phyloP scores from a whole-genome alignment of 768 basidiomycete genomes.

The Gelatoporia subvermispora region DNA sequence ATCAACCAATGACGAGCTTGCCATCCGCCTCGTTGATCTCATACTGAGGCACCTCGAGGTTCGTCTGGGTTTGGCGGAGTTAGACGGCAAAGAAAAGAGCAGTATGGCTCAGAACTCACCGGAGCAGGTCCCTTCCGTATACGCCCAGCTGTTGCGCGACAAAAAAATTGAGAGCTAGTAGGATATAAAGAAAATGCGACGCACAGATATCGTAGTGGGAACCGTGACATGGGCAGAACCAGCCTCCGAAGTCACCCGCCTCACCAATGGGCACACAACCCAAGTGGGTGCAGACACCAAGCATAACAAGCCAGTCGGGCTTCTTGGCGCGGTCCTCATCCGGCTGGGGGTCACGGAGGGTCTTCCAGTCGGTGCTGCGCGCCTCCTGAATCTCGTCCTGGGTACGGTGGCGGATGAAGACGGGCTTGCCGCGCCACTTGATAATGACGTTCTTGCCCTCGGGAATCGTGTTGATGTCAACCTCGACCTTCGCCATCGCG shows the following conservation, averaged over 20 bases:
- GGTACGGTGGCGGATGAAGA: conserved; percentile 97
- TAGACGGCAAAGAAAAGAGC: neutral
- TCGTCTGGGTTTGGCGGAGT: conserved; percentile 51
- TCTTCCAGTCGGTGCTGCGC: conserved; percentile 76
- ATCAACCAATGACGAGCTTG: conserved; percentile 82
- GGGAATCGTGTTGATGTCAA: conserved; percentile 84
- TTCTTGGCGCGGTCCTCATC: conserved; percentile 88
- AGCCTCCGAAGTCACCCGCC: conserved; percentile 95
- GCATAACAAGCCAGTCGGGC: conserved; percentile 94
- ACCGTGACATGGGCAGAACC: conserved; percentile 99
- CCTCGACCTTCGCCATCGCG: conserved; percentile 96
- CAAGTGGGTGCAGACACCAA: conserved; percentile 93
- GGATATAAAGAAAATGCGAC: conserved; percentile 23
- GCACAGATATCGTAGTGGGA: conserved; percentile 96
- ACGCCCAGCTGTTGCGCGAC: conserved; percentile 65
- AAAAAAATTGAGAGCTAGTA: neutral
- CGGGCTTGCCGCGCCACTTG: conserved; percentile 99
- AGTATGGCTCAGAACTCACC: conserved; percentile 39
- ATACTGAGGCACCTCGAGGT: conserved; percentile 89
- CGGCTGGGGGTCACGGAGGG: conserved; percentile 84
- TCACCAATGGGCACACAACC: conserved; percentile 99
- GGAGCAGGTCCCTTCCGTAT: conserved; percentile 96
- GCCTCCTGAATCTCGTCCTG: conserved; percentile 90
- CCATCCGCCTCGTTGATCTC: conserved; percentile 83
- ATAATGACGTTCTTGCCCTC: conserved; percentile 97